Evolutionary conservation across 495 filamentous ascomycete genomes (phyloP).

Genomic region (Neurospora cerealis): DNA sequence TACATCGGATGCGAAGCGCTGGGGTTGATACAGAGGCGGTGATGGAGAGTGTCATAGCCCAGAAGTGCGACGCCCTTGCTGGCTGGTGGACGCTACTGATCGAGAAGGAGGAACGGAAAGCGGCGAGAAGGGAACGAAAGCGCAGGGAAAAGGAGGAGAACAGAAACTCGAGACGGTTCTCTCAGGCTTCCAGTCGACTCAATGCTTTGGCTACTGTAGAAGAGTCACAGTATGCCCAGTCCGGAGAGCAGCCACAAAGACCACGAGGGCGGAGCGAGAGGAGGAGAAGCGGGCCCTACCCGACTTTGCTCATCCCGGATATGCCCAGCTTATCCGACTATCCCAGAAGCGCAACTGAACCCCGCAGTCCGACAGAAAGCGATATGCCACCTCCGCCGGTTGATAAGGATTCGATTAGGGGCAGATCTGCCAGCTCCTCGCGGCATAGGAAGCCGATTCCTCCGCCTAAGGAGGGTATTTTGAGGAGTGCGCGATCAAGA

Average conservation of each 20-base stretch:
- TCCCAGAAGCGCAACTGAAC: constrained; percentile 22
- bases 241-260: constrained; percentile 38
- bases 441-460: constrained; percentile 60
- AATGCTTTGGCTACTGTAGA: constrained; percentile 70
- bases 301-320: constrained; percentile 45
- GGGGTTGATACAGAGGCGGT: constrained; percentile 91
- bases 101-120: constrained; percentile 92
- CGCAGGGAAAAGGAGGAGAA: constrained; percentile 80
- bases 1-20: constrained; percentile 90
- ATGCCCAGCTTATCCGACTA: constrained; percentile 52
- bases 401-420: constrained; percentile 64
- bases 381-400: constrained; percentile 54
- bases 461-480: constrained; percentile 69
- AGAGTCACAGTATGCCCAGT: constrained; percentile 38
- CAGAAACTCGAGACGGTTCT: constrained; percentile 69
- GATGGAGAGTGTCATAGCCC: constrained; percentile 84
- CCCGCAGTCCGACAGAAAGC: constrained; percentile 25
- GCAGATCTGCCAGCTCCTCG: constrained; percentile 52
- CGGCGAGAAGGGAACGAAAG: constrained; percentile 70
- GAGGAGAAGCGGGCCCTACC: constrained; percentile 38
- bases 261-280: constrained; percentile 45
- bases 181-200: constrained; percentile 74
- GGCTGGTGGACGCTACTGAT: constrained; percentile 96
- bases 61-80: constrained; percentile 78
- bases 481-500: constrained; percentile 52